These are phyloP conservation scores for Rutstroemia sydowiana DNA, from an alignment of 2,329 filamentous ascomycete genomes.

Conservation along the genomic window DNA sequence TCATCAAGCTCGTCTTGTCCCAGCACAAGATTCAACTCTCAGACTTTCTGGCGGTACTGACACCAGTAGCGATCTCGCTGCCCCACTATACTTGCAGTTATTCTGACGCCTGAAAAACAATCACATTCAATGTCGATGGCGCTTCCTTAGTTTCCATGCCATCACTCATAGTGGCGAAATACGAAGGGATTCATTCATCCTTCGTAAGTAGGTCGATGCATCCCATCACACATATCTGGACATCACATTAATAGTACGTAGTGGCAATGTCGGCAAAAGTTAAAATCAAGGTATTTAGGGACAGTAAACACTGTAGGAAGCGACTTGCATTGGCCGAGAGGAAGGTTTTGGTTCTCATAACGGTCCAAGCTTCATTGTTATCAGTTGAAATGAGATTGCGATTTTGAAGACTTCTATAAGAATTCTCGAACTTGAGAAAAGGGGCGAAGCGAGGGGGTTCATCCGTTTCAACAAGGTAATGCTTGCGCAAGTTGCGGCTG, in stretches of 20 bases:
- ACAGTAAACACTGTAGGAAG: no score
- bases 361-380: slow-evolving; percentile 3
- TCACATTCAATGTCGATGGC: not conserved
- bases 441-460: not conserved
- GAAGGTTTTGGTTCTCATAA: not conserved
- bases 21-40: not conserved
- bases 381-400: slow-evolving; percentile 3
- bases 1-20: slow-evolving; percentile 4
- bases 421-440: not conserved
- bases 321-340: not conserved
- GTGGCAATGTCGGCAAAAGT: not conserved
- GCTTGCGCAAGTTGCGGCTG: not conserved
- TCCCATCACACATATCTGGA: not conserved
- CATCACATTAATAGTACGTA: not conserved
- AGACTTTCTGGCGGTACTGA: not conserved
- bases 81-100: not conserved
- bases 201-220: not conserved
- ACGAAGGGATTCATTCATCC: not conserved
- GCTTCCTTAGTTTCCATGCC: not conserved
- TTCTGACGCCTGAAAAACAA: not conserved
- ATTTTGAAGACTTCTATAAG: not conserved
- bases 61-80: not conserved
- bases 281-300: no score
- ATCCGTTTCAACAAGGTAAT: not conserved
- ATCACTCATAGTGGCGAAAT: not conserved